Base-by-base conservation (phyloP, 2,329 filamentous ascomycete species). In the Aspergillus sp. region DNA sequence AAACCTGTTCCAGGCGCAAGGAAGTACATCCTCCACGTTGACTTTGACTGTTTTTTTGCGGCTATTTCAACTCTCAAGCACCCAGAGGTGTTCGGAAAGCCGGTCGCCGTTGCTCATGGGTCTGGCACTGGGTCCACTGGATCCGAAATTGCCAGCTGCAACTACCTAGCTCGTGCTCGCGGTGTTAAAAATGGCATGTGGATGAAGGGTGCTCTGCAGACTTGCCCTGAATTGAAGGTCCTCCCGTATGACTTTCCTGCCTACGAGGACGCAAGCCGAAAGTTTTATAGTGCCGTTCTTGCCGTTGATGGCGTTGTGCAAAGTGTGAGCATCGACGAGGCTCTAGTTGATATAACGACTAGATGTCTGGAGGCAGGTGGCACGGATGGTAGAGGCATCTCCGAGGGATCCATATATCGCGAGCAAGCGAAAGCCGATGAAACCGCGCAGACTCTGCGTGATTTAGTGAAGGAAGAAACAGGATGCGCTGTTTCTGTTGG, bases 181-280 rank as follows among this genome's bases (percentile, higher is more conserved):
- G 89, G 89, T 1, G 71, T 98, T 34, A 94, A 88, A 53, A 98
- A 98, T 47, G 93, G 93, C 24, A 98, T 96, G 91, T 98, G 93
- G 91, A 96, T 98, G 89, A 93, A 89, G 55, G 72, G 74, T 20
- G 91, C 91, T 0, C 69, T 81, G 37, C 80, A 91, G 44, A 58
- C 91, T 12, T 98, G 86, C 51, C 80, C 89, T 1, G 76, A 86
- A 14, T 67, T 98, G 12, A 86, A 93, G 45, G 79, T 96, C 2
- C 55, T 98, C n/a, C 84, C 88, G 0, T 98, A 98, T 48, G 88
- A 98, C 51, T 98, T 96, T 52, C 80, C 83, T 2, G 89, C 79
- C 0, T 98, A 98, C 46, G 91, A 98, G 64, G 82, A 88, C 38
- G 86, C 88, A 1, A 98, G 91, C 51, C 73, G 75, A 35, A 70